Evolutionary conservation across 176 grass and related monocot species (phyloP), one percentile per base, ranked within the genome.

Genomic region (Alopecurus myosuroides): DNA sequence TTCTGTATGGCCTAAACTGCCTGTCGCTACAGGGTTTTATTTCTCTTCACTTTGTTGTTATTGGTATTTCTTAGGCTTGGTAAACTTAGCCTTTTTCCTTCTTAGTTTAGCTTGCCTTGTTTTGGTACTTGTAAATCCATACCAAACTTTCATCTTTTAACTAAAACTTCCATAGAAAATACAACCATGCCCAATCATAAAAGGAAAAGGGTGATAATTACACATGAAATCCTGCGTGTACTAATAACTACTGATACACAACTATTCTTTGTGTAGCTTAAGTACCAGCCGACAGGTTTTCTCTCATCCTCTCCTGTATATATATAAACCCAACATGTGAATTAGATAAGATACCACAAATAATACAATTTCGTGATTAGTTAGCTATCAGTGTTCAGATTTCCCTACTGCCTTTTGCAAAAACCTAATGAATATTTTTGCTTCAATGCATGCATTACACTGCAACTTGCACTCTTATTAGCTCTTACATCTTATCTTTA

Each of bases 341-440:
- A 28, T 7, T 67, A n/a, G n/a, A n/a, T n/a, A 51, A 65, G 40
- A 10, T 55, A 33, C 39, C 74, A 55, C 53, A n/a, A n/a, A 67
- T 55, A n/a, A n/a, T n/a, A n/a, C n/a, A n/a, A n/a, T n/a, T n/a
- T n/a, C n/a, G n/a, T n/a, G n/a, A n/a, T n/a, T 58, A 57, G 51
- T 52, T 41, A 55, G 26, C 28, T 67, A 9, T 11, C 33, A 40
- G 11, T 61, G 26, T 12, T 53, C n/a, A 49, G 35, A 60, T 70
- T 77, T 70, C 80, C 48, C 33, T 42, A 51, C 5, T 35, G 41
- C 5, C 35, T 78, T 85, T 66, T 46, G 76, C 3, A 15, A 66
- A 77, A 64, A 77, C 29, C 64, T 63, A 73, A 65, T 86, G 82
- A 82, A 81, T 86, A 76, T 81, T 35, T 4, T 12, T n/a, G 45